phyloP scores from a whole-genome alignment of 345 rosid genomes.

The Fremontodendron californicum region DNA sequence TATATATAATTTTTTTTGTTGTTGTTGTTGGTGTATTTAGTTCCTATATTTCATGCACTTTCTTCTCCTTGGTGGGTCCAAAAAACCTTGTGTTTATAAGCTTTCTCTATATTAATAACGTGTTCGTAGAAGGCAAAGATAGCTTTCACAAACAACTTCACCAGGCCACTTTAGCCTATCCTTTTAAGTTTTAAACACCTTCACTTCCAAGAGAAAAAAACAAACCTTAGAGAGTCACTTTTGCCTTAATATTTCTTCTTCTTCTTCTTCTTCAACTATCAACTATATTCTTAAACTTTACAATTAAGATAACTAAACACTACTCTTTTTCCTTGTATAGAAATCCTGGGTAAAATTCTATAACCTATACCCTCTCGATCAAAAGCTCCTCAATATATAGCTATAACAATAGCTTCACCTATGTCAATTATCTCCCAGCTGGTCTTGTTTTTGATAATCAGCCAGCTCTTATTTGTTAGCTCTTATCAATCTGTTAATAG shows the following conservation, averaged over 20 bases:
- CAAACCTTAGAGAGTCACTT: not conserved
- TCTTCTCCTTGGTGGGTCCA: constrained; percentile 3
- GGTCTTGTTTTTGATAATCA: constrained; percentile 15
- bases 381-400: not conserved
- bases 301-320: not conserved
- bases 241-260: not conserved
- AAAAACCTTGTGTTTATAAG: not conserved
- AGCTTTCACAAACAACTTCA: constrained; percentile 2
- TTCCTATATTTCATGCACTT: not conserved
- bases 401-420: not conserved
- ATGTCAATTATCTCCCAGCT: constrained; percentile 21
- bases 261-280: not conserved
- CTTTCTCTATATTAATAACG: constrained; percentile 8
- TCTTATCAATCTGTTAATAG: constrained; percentile 51
- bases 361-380: not conserved
- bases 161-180: not conserved
- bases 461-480: constrained; percentile 12
- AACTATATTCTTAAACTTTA: not conserved
- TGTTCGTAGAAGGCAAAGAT: constrained; percentile 23
- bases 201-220: constrained; percentile 24
- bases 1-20: too few species aligned
- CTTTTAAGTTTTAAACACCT: constrained; percentile 22
- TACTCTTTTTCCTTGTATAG: not conserved
- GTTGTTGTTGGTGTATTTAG: too few species aligned
- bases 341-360: not conserved